Conservation (phyloP, 768 basidiomycete genomes). For the Tephrocybe rancida region DNA sequence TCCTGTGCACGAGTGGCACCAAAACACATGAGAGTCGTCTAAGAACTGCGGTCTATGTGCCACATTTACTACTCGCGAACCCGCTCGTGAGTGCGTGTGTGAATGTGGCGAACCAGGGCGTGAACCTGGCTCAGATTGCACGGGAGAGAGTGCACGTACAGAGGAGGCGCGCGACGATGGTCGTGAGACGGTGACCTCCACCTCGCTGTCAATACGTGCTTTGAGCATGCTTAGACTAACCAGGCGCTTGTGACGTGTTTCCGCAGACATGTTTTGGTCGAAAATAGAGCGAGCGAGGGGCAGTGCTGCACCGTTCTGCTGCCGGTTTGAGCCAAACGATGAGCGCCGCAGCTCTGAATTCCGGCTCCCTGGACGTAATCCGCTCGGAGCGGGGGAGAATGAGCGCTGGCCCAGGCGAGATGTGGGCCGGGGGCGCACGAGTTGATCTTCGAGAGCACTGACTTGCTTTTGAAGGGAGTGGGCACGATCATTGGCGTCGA, state of each 20-base stretch:
- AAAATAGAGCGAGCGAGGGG: slow-evolving; percentile 59
- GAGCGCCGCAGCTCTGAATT: slow-evolving; percentile 36
- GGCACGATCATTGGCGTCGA: slow-evolving; percentile 69
- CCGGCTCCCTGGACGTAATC: slow-evolving; percentile 50
- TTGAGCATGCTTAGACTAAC: slow-evolving; percentile 90
- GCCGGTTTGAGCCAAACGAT: slow-evolving; percentile 41
- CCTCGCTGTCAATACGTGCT: slow-evolving; percentile 86
- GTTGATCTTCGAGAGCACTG: slow-evolving; percentile 64
- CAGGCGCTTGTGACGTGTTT: slow-evolving; percentile 80
- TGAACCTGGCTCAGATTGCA: slow-evolving; percentile 41
- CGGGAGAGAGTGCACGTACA: slow-evolving; percentile 52
- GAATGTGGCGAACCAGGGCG: slow-evolving; percentile 21
- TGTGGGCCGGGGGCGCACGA: slow-evolving; percentile 48
- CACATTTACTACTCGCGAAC: slow-evolving; percentile 19
- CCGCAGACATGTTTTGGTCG: slow-evolving; percentile 71
- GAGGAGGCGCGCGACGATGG: slow-evolving; percentile 42
- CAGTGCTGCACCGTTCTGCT: slow-evolving; percentile 32
- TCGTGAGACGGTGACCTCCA: slow-evolving; percentile 42
- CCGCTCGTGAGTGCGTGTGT: slow-evolving; percentile 21
- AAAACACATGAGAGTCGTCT: slow-evolving; percentile 89
- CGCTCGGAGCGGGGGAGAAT: slow-evolving; percentile 45
- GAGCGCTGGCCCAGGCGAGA: slow-evolving; percentile 44
- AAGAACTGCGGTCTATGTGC: slow-evolving; percentile 70
- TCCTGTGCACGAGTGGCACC: slow-evolving; percentile 83
- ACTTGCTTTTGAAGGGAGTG: slow-evolving; percentile 74